phyloP scores from a whole-genome alignment of 164 flowering plant genomes.

The Vitis riparia region DNA sequence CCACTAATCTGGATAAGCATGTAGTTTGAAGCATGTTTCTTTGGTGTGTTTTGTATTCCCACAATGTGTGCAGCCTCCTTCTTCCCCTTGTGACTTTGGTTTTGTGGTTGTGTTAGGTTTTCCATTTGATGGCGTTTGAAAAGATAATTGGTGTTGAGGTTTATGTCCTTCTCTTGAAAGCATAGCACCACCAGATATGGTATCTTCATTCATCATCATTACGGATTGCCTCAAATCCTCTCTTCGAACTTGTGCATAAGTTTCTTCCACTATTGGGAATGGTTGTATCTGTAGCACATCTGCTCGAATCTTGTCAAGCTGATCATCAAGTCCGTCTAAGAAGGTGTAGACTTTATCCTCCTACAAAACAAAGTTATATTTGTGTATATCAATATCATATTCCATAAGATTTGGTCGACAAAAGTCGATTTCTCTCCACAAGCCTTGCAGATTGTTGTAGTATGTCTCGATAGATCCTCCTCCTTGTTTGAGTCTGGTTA shows the following conservation, averaged over 20 bases:
- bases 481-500: no score
- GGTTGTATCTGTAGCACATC: background rate
- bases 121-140: background rate
- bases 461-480: background rate
- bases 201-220: background rate
- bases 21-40: background rate
- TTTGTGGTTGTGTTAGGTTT: background rate
- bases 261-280: background rate
- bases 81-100: background rate
- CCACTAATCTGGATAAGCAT: background rate
- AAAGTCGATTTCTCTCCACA: background rate
- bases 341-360: no score
- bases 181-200: background rate
- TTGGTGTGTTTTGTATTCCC: background rate
- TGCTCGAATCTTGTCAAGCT: background rate
- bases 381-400: no score
- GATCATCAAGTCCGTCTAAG: no score
- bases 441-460: conserved; percentile 4
- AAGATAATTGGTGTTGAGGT: background rate
- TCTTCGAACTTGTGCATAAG: background rate
- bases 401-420: no score
- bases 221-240: background rate
- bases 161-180: background rate
- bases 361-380: no score
- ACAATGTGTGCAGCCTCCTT: conserved; percentile 1